phyloP scores from a whole-genome alignment of 2,329 filamentous ascomycete genomes.

The Scortechinia acanthostroma region DNA sequence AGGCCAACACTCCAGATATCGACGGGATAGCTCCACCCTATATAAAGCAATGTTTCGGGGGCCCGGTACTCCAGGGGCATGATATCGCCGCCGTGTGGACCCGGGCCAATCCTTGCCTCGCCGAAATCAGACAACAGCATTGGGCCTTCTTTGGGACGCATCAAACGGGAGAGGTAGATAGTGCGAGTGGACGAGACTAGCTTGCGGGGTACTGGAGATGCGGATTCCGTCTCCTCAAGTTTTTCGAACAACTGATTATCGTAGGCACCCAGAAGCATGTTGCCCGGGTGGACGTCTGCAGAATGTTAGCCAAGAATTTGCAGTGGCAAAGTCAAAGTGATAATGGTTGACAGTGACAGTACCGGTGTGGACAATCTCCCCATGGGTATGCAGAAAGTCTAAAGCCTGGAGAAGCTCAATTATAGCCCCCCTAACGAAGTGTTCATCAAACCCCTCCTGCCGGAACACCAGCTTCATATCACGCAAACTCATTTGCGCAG shows the following conservation, averaged over 20 bases:
- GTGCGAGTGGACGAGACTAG: slow-evolving; percentile 6
- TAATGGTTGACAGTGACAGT: slow-evolving; percentile 3
- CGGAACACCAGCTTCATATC: slow-evolving; percentile 19
- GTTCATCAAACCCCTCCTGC: slow-evolving; percentile 12
- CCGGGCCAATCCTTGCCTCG: slow-evolving; percentile 12
- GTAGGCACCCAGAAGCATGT: slow-evolving; percentile 11
- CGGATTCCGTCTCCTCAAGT: slow-evolving; percentile 12
- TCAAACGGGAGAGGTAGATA: slow-evolving; percentile 15
- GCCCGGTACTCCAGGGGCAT: slow-evolving; percentile 15
- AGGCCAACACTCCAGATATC: not conserved
- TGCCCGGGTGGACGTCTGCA: slow-evolving; percentile 17
- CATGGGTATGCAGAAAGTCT: slow-evolving; percentile 23
- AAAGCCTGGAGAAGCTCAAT: slow-evolving; percentile 19
- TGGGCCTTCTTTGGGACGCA: slow-evolving; percentile 12
- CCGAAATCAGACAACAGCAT: slow-evolving; percentile 18
- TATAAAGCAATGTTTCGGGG: slow-evolving; percentile 11
- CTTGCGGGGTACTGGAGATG: slow-evolving; percentile 13
- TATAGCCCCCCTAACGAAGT: slow-evolving; percentile 17
- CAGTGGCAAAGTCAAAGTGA: no score
- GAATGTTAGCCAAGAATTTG: slow-evolving; percentile 5
- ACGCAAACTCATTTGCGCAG: slow-evolving; percentile 16
- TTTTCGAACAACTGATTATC: slow-evolving; percentile 11
- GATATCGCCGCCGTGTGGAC: slow-evolving; percentile 16
- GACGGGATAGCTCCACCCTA: slow-evolving; percentile 4
- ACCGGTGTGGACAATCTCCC: slow-evolving; percentile 19